Evolutionary conservation across 1,284 basidiomycete genomes (phyloP), one percentile per base, ranked within the genome.

Genomic region (Pascua sp.): DNA sequence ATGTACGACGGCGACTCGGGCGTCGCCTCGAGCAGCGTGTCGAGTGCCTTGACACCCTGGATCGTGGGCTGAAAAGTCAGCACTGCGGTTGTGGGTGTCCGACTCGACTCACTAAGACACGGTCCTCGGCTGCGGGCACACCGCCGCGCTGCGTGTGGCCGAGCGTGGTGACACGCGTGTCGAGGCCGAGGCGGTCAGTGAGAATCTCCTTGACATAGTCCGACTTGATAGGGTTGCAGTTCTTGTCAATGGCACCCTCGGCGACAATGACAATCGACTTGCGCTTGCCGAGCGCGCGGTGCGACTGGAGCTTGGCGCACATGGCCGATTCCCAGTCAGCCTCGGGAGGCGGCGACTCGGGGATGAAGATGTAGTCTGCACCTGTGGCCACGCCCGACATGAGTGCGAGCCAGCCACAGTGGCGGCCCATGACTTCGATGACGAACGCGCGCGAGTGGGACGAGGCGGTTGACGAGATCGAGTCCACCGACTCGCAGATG

Each of bases 261-360:
- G 96, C 95, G 42, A 98, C 87, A 64, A 99, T 96, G 60, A 99
- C 92, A 66, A 99, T 96, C 1, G 92, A 96, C 81, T 96, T 98
- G 69, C 95, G 86, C 80, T 99, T 98, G 43, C 96, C 95, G 39
- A 90, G 80, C 62, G 85, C 82, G 61, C 95, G 88, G 77, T 98
- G 94, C 89, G 95, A 82, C 47, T 87, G 83, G 55, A 98, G 89
- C 47, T 87, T 84, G n/a, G 84, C 83, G 76, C 92, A 96, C 90
- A 99, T 91, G 66, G 88, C 85, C 58, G 88, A 84, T 69, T 94
- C 89, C 95, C 95, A 98, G 53, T 88, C 83, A 59, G 87, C 84
- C 0, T 77, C 78, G 56, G 81, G 78, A 0, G 95, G 93, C 15
- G 96, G 95, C 48, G 84, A 81, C 78, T 99, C 96, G 4, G 95